Base-by-base conservation (phyloP, 2,329 filamentous ascomycete genomes). In the Monilinia fructicola region DNA sequence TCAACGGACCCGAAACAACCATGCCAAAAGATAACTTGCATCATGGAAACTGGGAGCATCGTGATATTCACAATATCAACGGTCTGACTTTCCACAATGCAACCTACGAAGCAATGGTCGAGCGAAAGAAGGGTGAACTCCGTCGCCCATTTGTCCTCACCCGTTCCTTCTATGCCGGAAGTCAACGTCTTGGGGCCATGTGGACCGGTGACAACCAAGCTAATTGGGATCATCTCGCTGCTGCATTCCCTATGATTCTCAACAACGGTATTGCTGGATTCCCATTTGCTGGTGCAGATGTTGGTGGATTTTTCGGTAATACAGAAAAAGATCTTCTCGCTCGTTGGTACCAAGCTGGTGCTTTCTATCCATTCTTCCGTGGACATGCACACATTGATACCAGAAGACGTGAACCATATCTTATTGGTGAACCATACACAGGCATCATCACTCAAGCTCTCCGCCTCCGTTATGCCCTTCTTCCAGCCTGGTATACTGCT, bases 11-110 rank as follows among this genome's bases (percentile, higher is more conserved):
- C 0, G 95, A 99, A 78, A 96, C 93, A 3, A 98, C 94, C 6
- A 98, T 98, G 93, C 95, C 95, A 69, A 97, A 97, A 79, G 95
- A 99, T 81, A 99, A 99, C 77, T 79, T 99, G 40, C 95, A 99
- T 77, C 81, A 90, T 74, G 93, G 87, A 63, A 87, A 90, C 75
- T 99, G 95, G 95, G 95, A 99, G 78, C 95, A 99, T 77, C 91
- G 95, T 70, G 95, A 99, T 76, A 81, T 99, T 6, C 95, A 99
- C 82, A 98, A 99, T 78, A 77, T 98, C 73, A 95, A 98, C 77
- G 95, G 95, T 63, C 84, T 98, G 82, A 97, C 95, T 2, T 93
- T 97, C 78, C 88, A 96, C 78, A 97, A 98, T 71, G 94, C 95
- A 21, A 98, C 94, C 0, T 96, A 90, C 76, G 84, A 96, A 75